phyloP scores from a whole-genome alignment of 1,139 yeast species.

The Diutina scorzettiae region DNA sequence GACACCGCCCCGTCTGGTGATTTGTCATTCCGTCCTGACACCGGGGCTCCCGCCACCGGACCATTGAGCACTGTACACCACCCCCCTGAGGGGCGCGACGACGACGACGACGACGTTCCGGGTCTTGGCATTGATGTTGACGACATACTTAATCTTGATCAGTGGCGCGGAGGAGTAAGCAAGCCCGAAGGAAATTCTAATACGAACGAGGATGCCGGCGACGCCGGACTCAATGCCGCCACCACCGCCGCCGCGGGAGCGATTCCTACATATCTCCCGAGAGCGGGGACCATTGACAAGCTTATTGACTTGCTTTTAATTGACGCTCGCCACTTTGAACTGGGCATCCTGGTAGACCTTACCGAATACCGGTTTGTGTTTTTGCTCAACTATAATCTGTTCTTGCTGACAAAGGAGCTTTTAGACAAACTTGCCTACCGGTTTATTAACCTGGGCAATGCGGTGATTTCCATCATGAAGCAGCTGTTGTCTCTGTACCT shows the following conservation, averaged over 20 bases:
- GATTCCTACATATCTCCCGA: constrained; percentile 22
- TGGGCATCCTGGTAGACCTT: constrained; percentile 26
- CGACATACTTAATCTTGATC: constrained; percentile 31
- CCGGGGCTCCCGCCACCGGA: background rate
- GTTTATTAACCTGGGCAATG: constrained; percentile 35
- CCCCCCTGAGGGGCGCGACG: background rate
- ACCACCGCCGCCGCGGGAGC: background rate
- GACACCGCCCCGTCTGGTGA: constrained; percentile 11
- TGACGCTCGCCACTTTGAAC: constrained; percentile 28
- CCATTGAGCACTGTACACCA: background rate
- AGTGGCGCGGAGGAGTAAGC: constrained; percentile 10
- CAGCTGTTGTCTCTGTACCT: constrained; percentile 9
- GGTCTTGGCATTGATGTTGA: constrained; percentile 37
- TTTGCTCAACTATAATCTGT: constrained; percentile 30
- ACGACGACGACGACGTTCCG: constrained; percentile 5
- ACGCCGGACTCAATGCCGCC: background rate
- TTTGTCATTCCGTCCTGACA: constrained; percentile 9
- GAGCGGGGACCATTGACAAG: constrained; percentile 28
- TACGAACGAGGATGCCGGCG: background rate
- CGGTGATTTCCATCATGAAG: constrained; percentile 36
- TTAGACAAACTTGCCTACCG: constrained; percentile 33
- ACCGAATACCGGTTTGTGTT: constrained; percentile 34
- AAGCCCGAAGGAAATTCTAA: background rate
- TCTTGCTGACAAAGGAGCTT: constrained; percentile 30
- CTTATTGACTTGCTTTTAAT: constrained; percentile 30